Base-by-base conservation (phyloP, 257 asterid genomes). In the Anisodus acutangulus region DNA sequence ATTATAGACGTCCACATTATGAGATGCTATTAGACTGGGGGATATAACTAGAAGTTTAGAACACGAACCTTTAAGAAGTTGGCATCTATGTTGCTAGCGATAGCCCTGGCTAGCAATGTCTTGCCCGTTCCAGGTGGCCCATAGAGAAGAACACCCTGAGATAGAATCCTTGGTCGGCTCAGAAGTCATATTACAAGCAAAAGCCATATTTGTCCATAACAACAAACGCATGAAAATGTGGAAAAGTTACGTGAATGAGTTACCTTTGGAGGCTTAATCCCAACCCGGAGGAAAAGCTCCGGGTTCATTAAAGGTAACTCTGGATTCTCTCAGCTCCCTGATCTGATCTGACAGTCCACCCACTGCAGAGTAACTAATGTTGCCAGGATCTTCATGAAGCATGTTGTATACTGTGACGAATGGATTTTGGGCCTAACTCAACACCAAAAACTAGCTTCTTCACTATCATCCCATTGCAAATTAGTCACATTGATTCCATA, bases 121-220 rank as follows among this genome's bases (percentile, higher is more conserved):
- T 96, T 96, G 84, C 99, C 99, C 69, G 99, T 96, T 86, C 98
- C 99, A 71, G 99, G 99, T 79, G 99, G 98, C n/a, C 99, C 99
- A 81, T 96, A 96, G 10, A 96, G 97, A 85, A 94, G 98, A 71
- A 96, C 98, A 80, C 99, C 99, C 98, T 95, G 86, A 84, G 86
- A 86, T 31, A 87, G 83, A 80, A 26, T 19, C 12, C 60, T 74
- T 4, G 12, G 22, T 74, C 15, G 12, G n/a, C n/a, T 49, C 62
- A 74, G 80, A 74, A 74, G 4, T 22, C n/a, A 74, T 31, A 78
- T 78, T 78, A 78, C 60, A 78, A 78, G 64, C 9, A 78, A 78
- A 31, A 53, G 26, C 45, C 1, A 66, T 43, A 43, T 59, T 19
- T 39, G 16, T n/a, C 17, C 9, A 47, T 47, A 16, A 81, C 66